Percentiles rank a stretch among this genome's conserved stretches.
phyloP scores from a whole-genome alignment of 257 asterid species.

The Penstemon newberryi region DNA sequence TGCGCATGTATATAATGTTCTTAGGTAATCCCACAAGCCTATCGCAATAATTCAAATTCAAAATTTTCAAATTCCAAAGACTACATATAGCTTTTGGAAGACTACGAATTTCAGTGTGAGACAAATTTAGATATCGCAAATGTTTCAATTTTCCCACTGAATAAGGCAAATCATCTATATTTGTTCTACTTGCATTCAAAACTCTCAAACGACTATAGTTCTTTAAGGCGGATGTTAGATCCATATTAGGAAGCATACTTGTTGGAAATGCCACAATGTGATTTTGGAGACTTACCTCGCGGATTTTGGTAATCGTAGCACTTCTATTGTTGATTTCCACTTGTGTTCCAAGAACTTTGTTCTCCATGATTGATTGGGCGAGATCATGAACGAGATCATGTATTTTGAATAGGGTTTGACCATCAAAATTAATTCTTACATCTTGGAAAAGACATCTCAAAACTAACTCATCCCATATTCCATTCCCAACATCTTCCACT shows the following conservation, averaged over 20 bases:
- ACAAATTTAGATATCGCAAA: slow-evolving; percentile 23
- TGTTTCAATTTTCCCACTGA: slow-evolving; percentile 18
- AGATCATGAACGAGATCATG: slow-evolving; percentile 36
- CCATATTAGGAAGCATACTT: not conserved
- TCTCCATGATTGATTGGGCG: slow-evolving; percentile 15
- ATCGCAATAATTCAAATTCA: slow-evolving; percentile 13
- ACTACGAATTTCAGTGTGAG: not conserved
- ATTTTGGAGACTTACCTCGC: slow-evolving; percentile 5
- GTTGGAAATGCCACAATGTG: not conserved
- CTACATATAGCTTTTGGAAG: slow-evolving; percentile 24
- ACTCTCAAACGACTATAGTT: slow-evolving; percentile 13
- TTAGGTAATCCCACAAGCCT: slow-evolving; percentile 27
- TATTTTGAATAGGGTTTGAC: slow-evolving; percentile 17
- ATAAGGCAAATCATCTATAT: slow-evolving; percentile 1
- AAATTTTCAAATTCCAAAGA: slow-evolving; percentile 30
- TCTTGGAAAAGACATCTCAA: slow-evolving; percentile 29
- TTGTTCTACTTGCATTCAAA: slow-evolving; percentile 17
- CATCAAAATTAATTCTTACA: not conserved
- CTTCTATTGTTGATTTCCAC: not conserved
- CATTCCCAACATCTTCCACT: slow-evolving; percentile 26
- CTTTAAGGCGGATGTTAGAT: not conserved
- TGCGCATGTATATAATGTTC: slow-evolving; percentile 21
- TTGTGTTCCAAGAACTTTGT: slow-evolving; percentile 1
- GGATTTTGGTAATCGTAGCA: slow-evolving; percentile 2
- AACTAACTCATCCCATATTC: slow-evolving; percentile 24